Evolutionary conservation across 129 eudicot species (phyloP), one percentile per base, ranked within the genome.

Genomic region (Tagetes erecta): DNA sequence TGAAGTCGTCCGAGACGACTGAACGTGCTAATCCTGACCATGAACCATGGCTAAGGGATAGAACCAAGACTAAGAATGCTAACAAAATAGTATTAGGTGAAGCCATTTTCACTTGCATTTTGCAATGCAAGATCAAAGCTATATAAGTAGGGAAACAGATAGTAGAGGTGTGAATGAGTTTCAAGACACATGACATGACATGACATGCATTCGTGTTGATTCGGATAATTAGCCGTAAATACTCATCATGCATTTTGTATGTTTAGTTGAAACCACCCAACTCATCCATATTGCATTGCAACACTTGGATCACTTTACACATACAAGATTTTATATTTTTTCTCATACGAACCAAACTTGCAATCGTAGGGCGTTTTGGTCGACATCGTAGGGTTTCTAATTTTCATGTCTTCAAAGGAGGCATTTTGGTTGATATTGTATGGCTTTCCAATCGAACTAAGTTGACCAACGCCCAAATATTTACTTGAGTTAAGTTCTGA

Each of bases 11-110:
- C 47, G 76, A 46, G 75, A 9, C 30, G 36, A 72, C 35, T 50
- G 11, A 65, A 36, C 78, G 78, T 5, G 83, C 78, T 7, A 27
- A 33, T 3, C 20, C 60, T 13, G 70, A 74, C 70, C 31, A 9
- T 64, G 55, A 62, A 66, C 65, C 66, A 78, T 78, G 63, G 27
- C 42, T 53, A 38, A 66, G 35, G 31, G 68, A 72, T n/a, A 79
- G 68, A 55, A 66, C 68, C 68, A 79, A 71, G 49, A 79, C 35
- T 42, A 79, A 20, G 83, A 79, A 79, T 72, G 63, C 74, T 20
- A 79, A 6, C 33, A 41, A 41, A 58, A 66, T 5, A 52, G 38
- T 45, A 13, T 2, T 65, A 2, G 36, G 69, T 72, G 82, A 57
- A 64, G 78, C 82, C 82, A 79, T 79, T 46, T 37, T 60, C 71